A percentile compares a stretch with the other conserved stretches of the same genome.
phyloP scores from a whole-genome alignment of 78 protist genomes.

The Chrysochromulina parva region DNA sequence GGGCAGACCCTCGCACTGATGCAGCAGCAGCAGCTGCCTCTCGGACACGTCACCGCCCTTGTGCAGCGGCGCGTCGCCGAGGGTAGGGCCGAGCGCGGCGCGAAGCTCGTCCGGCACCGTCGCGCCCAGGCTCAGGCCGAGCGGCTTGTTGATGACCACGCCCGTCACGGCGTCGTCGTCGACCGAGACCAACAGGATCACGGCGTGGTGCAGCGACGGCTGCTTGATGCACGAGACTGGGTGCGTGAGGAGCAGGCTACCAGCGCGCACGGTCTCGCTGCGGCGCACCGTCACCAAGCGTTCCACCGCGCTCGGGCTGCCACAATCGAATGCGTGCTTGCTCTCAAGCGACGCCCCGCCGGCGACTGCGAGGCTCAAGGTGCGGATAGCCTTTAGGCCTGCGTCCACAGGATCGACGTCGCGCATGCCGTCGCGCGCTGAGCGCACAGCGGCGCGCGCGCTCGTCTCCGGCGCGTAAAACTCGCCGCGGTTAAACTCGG shows the following conservation, averaged over 20 bases:
- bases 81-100: background rate
- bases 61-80: background rate
- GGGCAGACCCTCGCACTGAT: background rate
- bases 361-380: too few relatives aligned
- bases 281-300: too few relatives aligned
- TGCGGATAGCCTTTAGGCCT: too few relatives aligned
- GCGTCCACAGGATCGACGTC: too few relatives aligned
- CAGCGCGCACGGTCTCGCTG: background rate
- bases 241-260: background rate
- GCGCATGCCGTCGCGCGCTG: too few relatives aligned
- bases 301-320: too few relatives aligned
- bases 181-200: background rate
- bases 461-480: too few relatives aligned
- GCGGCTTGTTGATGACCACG: background rate
- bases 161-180: background rate
- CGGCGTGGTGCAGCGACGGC: constrained; percentile 11
- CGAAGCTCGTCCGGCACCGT: background rate
- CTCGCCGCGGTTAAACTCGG: too few relatives aligned
- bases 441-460: too few relatives aligned
- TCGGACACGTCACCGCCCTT: background rate
- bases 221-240: background rate
- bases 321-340: too few relatives aligned
- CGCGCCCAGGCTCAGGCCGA: background rate
- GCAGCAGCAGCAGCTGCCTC: background rate
- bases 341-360: too few relatives aligned